Evolutionary conservation across 2,329 filamentous ascomycete species (phyloP), one percentile per base, ranked within the genome.

Genomic region (Xylariaceae sp.): DNA sequence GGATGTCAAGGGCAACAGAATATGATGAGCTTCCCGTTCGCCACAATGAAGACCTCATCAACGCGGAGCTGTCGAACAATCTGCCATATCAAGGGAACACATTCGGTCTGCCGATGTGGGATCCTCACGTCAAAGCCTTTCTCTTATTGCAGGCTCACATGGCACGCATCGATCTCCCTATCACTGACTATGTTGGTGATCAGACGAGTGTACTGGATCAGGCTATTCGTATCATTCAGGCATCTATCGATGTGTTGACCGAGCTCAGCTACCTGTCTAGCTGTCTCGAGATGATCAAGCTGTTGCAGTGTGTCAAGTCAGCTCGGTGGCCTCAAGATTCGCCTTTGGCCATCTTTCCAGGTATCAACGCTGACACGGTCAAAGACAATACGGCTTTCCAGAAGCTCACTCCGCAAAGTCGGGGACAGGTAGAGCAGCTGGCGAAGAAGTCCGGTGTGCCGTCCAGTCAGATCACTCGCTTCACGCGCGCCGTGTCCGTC

Each of bases 1-100:
- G 90, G 91, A 93, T 98, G 82, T 91, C 85, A 48, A 81, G 83
- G 39, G 93, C 94, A 1, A 89, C 86, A 2, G 93, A 98, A 69
- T 98, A 97, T 65, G 90, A 98, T 60, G 94, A 98, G 67, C 81
- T 98, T 1, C 93, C 93, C 0, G 93, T 98, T 18, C 88, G 93
- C 4, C 93, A 98, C 68, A 98, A 98, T 60, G 93, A 98, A 67
- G 94, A 98, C 60, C 79, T 98, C 34, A 89, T 98, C 72, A 98
- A 98, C 61, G 87, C 80, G 3, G 89, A 96, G 53, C 74, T 98
- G 3, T 89, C 89, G 6, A 79, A 82, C 43, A 89, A 89, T 48
- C 71, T 98, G 1, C 87, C 89, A 0, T 74, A 78, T 45, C 67
- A 74, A 1, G 77, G 72, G 4, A 66, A 66, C 15, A 64, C 67